These are phyloP conservation scores for Colletotrichum cuscutae DNA, from an alignment of 2,329 filamentous ascomycete species.

Conservation along the genomic window DNA sequence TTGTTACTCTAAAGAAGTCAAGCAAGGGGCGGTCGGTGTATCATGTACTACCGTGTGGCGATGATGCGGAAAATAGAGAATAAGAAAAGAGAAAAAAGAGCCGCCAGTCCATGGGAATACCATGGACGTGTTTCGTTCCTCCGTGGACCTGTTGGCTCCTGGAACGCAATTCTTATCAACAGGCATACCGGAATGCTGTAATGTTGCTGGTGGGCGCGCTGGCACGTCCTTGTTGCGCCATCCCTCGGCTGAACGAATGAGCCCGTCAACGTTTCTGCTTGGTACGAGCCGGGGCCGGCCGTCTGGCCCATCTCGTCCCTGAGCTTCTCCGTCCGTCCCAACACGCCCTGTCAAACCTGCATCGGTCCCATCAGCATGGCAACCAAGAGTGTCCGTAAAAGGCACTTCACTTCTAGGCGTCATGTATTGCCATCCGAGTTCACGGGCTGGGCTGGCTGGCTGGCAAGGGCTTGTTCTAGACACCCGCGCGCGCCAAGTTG, in stretches of 20 bases:
- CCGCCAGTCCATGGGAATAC: background rate
- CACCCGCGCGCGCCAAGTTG: slow-evolving; percentile 10
- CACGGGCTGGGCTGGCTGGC: background rate
- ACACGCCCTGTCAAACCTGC: slow-evolving; percentile 30
- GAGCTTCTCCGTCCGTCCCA: slow-evolving; percentile 30
- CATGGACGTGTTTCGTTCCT: background rate
- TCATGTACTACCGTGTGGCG: background rate
- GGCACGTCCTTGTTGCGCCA: slow-evolving; percentile 23
- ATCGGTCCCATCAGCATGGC: slow-evolving; percentile 6
- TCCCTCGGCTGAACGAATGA: slow-evolving; percentile 19
- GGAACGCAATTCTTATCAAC: slow-evolving; percentile 4
- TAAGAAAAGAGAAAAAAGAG: background rate
- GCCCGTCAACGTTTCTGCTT: slow-evolving; percentile 11
- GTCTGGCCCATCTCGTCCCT: background rate
- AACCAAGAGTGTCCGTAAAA: background rate
- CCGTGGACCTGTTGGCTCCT: background rate
- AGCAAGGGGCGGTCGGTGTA: background rate
- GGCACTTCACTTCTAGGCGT: background rate
- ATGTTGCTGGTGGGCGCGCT: slow-evolving; percentile 18
- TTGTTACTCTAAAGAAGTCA: background rate
- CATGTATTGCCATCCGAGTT: background rate
- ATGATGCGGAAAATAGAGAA: background rate
- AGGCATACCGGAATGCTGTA: slow-evolving; percentile 22
- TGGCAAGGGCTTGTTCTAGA: slow-evolving; percentile 11
- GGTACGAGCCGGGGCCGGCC: slow-evolving; percentile 4